These are phyloP conservation scores for Ustilago hordei DNA, from an alignment of 1,284 basidiomycete species.

Conservation along the genomic window DNA sequence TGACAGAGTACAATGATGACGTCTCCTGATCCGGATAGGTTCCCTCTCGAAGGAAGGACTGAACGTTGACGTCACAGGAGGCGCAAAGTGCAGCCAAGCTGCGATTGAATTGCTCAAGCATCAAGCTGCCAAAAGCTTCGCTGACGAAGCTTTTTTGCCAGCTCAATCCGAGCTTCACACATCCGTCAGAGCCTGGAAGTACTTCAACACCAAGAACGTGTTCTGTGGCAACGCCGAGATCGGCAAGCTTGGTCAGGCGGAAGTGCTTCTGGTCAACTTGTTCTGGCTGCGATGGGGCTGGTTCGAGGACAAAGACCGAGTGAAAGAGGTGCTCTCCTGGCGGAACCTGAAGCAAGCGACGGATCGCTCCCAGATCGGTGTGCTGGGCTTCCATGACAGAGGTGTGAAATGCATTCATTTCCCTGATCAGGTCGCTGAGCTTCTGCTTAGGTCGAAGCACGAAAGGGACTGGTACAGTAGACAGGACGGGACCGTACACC, in stretches of 20 bases:
- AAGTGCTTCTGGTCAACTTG: conserved; percentile 14
- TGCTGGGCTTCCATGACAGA: conserved; percentile 50
- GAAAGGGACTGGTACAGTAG: conserved; percentile 65
- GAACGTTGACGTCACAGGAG: conserved; percentile 12
- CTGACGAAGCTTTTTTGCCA: conserved; percentile 44
- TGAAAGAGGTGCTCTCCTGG: conserved; percentile 62
- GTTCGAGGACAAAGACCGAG: conserved; percentile 67
- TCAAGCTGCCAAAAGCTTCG: conserved; percentile 33
- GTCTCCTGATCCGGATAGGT: not conserved
- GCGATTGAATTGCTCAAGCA: conserved; percentile 56
- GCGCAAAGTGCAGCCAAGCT: conserved; percentile 40
- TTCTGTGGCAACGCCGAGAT: conserved; percentile 62
- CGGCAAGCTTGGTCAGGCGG: conserved; percentile 31
- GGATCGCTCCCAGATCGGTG: conserved; percentile 56
- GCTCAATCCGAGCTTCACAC: conserved; percentile 51
- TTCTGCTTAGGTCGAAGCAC: conserved; percentile 23
- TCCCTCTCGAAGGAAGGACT: conserved; percentile 12
- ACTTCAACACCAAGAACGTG: conserved; percentile 64
- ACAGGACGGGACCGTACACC: conserved; percentile 62
- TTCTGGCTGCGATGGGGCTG: conserved; percentile 17
- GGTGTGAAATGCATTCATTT: conserved; percentile 49
- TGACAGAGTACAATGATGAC: conserved; percentile 18
- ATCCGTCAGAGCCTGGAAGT: conserved; percentile 38
- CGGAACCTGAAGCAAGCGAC: conserved; percentile 55
- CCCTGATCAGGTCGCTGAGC: conserved; percentile 40